Percentiles rank a stretch among this genome's conserved stretches.
phyloP scores from a whole-genome alignment of 1,139 yeast species.

The Candida glucosophila region DNA sequence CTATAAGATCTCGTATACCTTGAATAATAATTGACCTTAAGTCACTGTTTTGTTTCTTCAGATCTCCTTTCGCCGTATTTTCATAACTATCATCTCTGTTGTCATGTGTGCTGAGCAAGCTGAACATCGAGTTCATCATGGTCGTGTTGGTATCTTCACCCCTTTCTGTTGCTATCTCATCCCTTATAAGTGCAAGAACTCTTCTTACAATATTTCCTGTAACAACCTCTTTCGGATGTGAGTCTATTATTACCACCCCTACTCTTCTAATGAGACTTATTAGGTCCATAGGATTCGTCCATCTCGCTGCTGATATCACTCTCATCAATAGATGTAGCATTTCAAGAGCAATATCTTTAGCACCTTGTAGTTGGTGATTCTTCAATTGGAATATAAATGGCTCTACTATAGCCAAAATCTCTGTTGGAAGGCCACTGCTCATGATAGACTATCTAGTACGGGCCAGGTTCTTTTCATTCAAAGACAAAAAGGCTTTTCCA shows the following conservation, averaged over 20 bases:
- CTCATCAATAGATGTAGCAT: conserved; percentile 83
- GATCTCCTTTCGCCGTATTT: conserved; percentile 23
- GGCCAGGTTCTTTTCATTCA: too few relatives aligned
- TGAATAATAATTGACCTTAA: conserved; percentile 85
- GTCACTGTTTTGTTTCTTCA: conserved; percentile 47
- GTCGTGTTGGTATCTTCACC: conserved; percentile 30
- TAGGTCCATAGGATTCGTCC: conserved; percentile 71
- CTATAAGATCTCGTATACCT: conserved; percentile 87
- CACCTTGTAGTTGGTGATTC: conserved; percentile 67
- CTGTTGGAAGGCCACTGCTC: too few relatives aligned
- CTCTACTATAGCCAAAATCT: conserved; percentile 28
- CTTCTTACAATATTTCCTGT: conserved; percentile 90
- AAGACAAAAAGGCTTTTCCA: neutral
- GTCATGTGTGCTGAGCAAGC: conserved; percentile 53
- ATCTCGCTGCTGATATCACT: conserved; percentile 82
- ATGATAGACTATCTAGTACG: too few relatives aligned
- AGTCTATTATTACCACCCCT: conserved; percentile 49
- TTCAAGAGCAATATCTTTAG: conserved; percentile 73
- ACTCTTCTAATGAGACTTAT: conserved; percentile 60
- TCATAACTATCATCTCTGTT: conserved; percentile 18
- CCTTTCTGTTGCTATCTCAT: conserved; percentile 60
- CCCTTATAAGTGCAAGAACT: conserved; percentile 79
- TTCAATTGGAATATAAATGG: conserved; percentile 43
- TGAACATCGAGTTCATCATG: conserved; percentile 82
- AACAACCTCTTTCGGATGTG: conserved; percentile 73